Conservation (phyloP, 768 basidiomycete species). For the Trametes gibbosa region DNA sequence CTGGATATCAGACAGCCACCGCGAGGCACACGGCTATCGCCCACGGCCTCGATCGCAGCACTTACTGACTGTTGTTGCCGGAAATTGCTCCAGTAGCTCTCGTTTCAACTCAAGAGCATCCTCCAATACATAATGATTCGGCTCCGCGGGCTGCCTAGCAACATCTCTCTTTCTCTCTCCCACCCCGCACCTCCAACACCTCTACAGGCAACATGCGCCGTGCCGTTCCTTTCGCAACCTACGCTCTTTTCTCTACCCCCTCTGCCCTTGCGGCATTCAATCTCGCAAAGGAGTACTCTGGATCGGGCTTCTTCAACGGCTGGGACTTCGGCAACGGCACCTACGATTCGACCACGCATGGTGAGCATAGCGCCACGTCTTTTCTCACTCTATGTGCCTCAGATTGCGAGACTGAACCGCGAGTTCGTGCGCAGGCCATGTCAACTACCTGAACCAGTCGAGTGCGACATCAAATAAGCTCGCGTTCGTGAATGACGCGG, state of each 20-base stretch:
- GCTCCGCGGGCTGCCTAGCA: background rate
- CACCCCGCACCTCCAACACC: background rate
- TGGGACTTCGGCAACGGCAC: constrained; percentile 41
- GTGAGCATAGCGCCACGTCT: constrained; percentile 14
- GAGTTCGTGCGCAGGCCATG: constrained; percentile 57
- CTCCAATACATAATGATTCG: no score
- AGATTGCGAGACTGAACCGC: background rate
- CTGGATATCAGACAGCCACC: no score
- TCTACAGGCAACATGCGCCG: background rate
- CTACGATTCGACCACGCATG: constrained; percentile 34
- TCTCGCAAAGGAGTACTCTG: constrained; percentile 36
- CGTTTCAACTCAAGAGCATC: no score
- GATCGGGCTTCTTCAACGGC: constrained; percentile 39
- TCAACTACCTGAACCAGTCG: constrained; percentile 50
- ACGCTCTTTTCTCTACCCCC: constrained; percentile 9
- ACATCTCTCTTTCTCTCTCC: background rate
- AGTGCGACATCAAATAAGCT: constrained; percentile 48
- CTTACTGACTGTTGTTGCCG: no score
- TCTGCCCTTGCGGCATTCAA: constrained; percentile 15
- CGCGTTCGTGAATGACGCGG: constrained; percentile 55
- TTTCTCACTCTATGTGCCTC: background rate
- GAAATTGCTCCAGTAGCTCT: no score
- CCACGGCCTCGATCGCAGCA: background rate
- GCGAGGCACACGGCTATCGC: background rate
- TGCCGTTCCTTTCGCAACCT: constrained; percentile 9